Conservation (phyloP, 2,329 filamentous ascomycete species). For the Aquanectria penicillioides region DNA sequence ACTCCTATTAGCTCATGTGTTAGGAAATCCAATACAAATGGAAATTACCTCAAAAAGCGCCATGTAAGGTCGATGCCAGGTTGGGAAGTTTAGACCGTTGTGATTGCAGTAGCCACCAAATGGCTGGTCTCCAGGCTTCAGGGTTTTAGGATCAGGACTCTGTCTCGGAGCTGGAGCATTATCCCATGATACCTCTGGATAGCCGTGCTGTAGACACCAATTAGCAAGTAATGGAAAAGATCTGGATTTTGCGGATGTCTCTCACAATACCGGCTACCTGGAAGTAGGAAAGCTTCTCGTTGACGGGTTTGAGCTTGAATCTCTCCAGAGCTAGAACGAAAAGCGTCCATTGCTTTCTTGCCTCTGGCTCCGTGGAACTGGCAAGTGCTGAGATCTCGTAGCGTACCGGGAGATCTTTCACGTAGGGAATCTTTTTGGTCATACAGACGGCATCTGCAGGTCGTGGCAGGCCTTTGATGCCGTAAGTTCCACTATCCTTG, state of each 20-base stretch:
- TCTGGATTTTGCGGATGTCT: too few species aligned
- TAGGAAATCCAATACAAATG: accelerated
- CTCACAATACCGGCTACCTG: constrained; percentile 25
- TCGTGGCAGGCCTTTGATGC: neutral
- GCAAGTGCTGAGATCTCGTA: neutral
- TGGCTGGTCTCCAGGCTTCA: neutral
- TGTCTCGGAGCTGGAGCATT: neutral
- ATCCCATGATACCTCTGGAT: constrained; percentile 22
- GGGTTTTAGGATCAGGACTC: neutral
- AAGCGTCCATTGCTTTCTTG: constrained; percentile 17
- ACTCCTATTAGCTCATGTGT: neutral
- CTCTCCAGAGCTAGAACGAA: constrained; percentile 12
- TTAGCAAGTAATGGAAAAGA: too few species aligned
- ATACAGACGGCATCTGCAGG: neutral
- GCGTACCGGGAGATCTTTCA: neutral
- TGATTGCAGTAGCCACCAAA: constrained; percentile 22
- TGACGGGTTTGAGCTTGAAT: constrained; percentile 14
- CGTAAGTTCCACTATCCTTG: too few species aligned
- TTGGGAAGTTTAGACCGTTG: constrained; percentile 23
- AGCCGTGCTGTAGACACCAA: too few species aligned
- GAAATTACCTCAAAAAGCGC: constrained; percentile 23
- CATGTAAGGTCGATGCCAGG: constrained; percentile 29
- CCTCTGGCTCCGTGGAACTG: neutral
- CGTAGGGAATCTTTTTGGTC: neutral
- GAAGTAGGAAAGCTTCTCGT: constrained; percentile 25